phyloP scores from a whole-genome alignment of 805 yeast species.

The Yarrowia hollandica region DNA sequence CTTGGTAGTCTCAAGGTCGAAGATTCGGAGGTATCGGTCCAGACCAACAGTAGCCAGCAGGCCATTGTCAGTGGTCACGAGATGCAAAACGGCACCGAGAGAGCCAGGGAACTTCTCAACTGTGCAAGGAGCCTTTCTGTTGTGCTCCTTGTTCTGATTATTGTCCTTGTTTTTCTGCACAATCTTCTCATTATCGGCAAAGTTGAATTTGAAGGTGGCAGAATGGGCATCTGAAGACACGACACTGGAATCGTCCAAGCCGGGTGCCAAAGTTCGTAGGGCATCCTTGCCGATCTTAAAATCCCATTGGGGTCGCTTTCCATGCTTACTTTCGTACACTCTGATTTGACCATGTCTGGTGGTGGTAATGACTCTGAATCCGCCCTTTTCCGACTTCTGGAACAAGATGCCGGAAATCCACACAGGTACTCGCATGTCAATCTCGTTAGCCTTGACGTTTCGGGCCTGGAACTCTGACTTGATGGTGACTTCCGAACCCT shows the following conservation, averaged over 20 bases:
- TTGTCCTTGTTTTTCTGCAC: neutral
- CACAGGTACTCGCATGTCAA: slow-evolving; percentile 80
- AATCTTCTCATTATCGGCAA: slow-evolving; percentile 32
- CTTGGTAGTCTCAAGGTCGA: slow-evolving; percentile 59
- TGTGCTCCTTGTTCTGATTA: slow-evolving; percentile 17
- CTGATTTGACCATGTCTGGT: slow-evolving; percentile 78
- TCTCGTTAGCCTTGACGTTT: slow-evolving; percentile 75
- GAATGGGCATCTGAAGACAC: slow-evolving; percentile 73
- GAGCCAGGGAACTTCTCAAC: slow-evolving; percentile 76
- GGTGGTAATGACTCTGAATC: slow-evolving; percentile 53
- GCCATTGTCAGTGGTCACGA: slow-evolving; percentile 39
- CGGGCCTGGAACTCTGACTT: slow-evolving; percentile 63
- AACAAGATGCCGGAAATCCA: slow-evolving; percentile 62
- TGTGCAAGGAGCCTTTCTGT: slow-evolving; percentile 1
- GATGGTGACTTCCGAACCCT: slow-evolving; percentile 36
- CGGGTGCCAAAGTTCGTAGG: slow-evolving; percentile 46
- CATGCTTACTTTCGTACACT: slow-evolving; percentile 65
- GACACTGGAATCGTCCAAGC: slow-evolving; percentile 47
- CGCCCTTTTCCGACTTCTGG: slow-evolving; percentile 43
- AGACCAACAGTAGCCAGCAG: slow-evolving; percentile 76
- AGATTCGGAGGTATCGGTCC: slow-evolving; percentile 83
- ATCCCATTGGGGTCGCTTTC: slow-evolving; percentile 65
- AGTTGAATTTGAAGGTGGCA: slow-evolving; percentile 58
- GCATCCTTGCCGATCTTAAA: slow-evolving; percentile 58
- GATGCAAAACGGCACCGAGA: slow-evolving; percentile 63